Conservation (phyloP, 2,329 filamentous ascomycete genomes). For the Clarireedia hainanense region DNA sequence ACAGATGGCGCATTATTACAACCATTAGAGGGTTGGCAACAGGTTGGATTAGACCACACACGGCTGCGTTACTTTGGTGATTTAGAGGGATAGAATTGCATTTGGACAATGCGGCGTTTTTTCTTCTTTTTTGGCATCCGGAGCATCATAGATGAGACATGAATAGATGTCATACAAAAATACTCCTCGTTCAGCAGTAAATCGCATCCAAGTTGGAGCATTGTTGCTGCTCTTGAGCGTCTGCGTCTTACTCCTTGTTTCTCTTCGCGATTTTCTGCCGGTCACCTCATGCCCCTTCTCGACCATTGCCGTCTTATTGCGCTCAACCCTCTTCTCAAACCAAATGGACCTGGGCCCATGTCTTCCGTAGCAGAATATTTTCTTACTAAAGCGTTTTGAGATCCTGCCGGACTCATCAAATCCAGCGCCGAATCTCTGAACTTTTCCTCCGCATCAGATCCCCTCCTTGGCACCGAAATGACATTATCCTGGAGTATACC, state of each 20-base stretch:
- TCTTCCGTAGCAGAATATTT: neutral
- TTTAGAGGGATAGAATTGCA: neutral
- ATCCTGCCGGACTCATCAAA: neutral
- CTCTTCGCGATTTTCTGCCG: no score
- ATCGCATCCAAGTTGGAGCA: no score
- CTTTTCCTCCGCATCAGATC: neutral
- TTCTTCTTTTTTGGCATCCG: neutral
- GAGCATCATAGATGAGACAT: neutral
- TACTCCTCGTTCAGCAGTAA: neutral
- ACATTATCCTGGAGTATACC: neutral
- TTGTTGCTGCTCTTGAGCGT: no score
- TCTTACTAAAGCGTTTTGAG: neutral
- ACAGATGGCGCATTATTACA: constrained; percentile 94
- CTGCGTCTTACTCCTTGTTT: no score
- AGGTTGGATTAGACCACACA: neutral
- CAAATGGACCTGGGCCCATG: neutral
- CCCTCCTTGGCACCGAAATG: neutral
- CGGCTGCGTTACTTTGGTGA: neutral
- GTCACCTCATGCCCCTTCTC: no score
- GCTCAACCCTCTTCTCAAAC: neutral
- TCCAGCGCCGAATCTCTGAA: constrained; percentile 6
- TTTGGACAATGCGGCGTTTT: neutral
- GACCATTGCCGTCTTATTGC: no score
- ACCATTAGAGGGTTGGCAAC: constrained; percentile 5
- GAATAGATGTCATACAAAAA: neutral